Evolutionary conservation across 352 stramenopile genomes (phyloP), one percentile per base, ranked within the genome.

Genomic region (Phytopythium montanum): DNA sequence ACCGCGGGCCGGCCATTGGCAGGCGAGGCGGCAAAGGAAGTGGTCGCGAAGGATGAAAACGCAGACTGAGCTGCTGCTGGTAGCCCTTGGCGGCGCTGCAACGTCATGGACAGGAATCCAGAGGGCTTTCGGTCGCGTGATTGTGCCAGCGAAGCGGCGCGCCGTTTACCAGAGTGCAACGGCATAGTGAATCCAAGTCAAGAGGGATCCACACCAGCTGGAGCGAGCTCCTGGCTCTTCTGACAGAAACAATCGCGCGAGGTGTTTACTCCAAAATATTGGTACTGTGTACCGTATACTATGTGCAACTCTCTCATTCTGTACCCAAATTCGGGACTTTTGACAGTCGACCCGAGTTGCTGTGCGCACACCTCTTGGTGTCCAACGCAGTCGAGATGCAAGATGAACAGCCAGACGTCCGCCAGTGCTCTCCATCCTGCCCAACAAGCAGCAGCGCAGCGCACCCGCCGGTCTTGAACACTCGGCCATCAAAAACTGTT

Each of bases 131-230:
- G 29, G 29, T 18, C 25, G 42, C 23, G 39, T 46, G 36, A 51
- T 52, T 58, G 36, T 31, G 60, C 33, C 56, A 45, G 28, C 25
- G 33, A 33, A 56, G 36, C 48, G 52, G 25, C 48, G 38, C 36
- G 38, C 19, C 26, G 54, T 33, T 39, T 29, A 51, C 28, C 25
- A 45, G 33, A 33, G 9, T 21, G 21, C 18, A 46, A 0, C 13
- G 39, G 1, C 8, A 50, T 50, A 50, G 42, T 50, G 21, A 50
- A 50, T 50, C 9, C 42, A 50, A 50, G 42, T 48, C 7, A 62
- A 34, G 39, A 54, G 26, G 48, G 26, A 54, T 34, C 48, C 48
- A 28, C 9, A n/a, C 46, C 46, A 54, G 23, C 46, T 36, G 48
- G 28, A 9, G 9, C 9, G 25, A 14, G 46, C 26, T 8, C 8